Evolutionary conservation across 305 asterid genomes (phyloP).

Genomic region (Solanum hybrid): DNA sequence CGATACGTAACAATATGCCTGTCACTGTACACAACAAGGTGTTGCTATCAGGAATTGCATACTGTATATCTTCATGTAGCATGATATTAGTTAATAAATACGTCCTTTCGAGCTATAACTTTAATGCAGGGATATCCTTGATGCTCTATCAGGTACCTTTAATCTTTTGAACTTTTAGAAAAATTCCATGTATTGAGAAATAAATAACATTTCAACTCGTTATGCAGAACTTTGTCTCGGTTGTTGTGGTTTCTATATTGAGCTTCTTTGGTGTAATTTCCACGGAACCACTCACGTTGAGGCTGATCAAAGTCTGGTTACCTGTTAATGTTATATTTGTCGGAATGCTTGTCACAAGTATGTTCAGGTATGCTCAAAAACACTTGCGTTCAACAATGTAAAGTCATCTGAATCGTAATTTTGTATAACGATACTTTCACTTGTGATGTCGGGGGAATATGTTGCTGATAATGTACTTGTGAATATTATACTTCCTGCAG

Average conservation of each 20-base stretch:
- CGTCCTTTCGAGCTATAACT: constrained; percentile 84
- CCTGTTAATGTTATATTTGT: constrained; percentile 86
- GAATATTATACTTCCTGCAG: constrained; percentile 26
- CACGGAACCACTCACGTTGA: constrained; percentile 79
- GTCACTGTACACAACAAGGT: constrained; percentile 43
- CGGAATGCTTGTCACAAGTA: constrained; percentile 90
- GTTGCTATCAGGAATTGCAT: constrained; percentile 65
- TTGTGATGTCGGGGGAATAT: not conserved
- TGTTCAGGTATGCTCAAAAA: constrained; percentile 46
- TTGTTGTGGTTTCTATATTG: constrained; percentile 46
- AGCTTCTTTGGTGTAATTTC: constrained; percentile 55
- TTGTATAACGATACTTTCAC: not conserved
- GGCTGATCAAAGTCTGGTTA: constrained; percentile 78
- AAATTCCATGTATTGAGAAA: not conserved
- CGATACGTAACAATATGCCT: constrained; percentile 20
- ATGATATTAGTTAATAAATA: constrained; percentile 90
- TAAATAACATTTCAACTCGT: not conserved
- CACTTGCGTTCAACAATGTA: not conserved
- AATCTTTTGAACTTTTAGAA: not conserved
- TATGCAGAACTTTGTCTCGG: constrained; percentile 70
- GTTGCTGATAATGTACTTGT: not conserved
- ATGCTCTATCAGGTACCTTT: constrained; percentile 80
- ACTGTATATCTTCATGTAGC: constrained; percentile 81
- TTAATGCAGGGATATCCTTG: constrained; percentile 79
- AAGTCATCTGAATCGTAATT: not conserved